A percentile compares a stretch with the other conserved stretches of the same genome.
phyloP scores from a whole-genome alignment of 805 yeast genomes.

The Cyberlindnera samutprakarnensis region DNA sequence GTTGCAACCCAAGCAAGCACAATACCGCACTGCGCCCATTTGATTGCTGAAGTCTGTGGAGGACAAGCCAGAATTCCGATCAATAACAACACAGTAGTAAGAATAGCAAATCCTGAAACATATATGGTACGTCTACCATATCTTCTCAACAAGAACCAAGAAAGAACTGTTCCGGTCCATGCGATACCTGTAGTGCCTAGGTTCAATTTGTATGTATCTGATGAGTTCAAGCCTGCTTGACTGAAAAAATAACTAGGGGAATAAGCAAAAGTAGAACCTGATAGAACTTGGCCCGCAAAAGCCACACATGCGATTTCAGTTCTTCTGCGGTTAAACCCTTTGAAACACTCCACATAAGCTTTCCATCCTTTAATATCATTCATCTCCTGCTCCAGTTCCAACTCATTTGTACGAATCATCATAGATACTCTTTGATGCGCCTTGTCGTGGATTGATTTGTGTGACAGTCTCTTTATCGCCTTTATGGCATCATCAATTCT shows the following conservation, averaged over 20 bases:
- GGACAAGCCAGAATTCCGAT: slow-evolving; percentile 14
- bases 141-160: slow-evolving; percentile 26
- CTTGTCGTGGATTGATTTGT: slow-evolving; percentile 11
- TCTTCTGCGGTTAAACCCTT: slow-evolving; percentile 35
- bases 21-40: slow-evolving; percentile 17
- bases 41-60: slow-evolving; percentile 8
- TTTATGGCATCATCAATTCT: slow-evolving; percentile 34
- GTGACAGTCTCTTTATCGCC: slow-evolving; percentile 21
- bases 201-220: slow-evolving; percentile 26
- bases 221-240: slow-evolving; percentile 37
- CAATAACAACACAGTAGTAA: slow-evolving; percentile 11
- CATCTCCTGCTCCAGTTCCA: slow-evolving; percentile 10
- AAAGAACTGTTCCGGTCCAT: slow-evolving; percentile 23
- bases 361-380: slow-evolving; percentile 4
- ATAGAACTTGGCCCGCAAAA: slow-evolving; percentile 36
- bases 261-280: slow-evolving; percentile 42
- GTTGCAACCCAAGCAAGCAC: slow-evolving; percentile 16
- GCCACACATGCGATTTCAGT: slow-evolving; percentile 30
- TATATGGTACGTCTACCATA: slow-evolving; percentile 25
- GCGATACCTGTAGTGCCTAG: slow-evolving; percentile 28
- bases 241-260: slow-evolving; percentile 39
- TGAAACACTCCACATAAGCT: slow-evolving; percentile 36
- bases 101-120: slow-evolving; percentile 21
- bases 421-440: slow-evolving; percentile 12
- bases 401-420: slow-evolving; percentile 14